A percentile compares a stretch with the other conserved stretches of the same genome.
These are phyloP conservation scores for Plasmodium gaboni DNA, from an alignment of 169 alveolate species.

Conservation along the genomic window DNA sequence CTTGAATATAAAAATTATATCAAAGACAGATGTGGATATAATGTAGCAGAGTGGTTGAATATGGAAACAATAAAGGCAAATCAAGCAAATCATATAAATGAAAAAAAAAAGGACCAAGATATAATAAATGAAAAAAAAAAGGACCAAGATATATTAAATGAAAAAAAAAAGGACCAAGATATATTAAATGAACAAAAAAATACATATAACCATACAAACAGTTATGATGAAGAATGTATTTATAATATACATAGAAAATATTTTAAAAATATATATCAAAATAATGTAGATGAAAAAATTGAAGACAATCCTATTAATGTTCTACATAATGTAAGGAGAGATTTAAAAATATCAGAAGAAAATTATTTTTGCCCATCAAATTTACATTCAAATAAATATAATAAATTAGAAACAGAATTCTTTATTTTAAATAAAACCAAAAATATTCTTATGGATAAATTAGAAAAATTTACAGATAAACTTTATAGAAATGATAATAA, in stretches of 20 bases:
- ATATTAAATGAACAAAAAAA: too few relatives aligned
- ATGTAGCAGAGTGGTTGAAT: constrained; percentile 36
- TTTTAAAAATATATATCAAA: too few relatives aligned
- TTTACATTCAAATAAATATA: constrained; percentile 13
- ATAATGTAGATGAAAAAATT: too few relatives aligned
- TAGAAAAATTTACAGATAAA: constrained; percentile 30
- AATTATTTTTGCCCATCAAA: constrained; percentile 3
- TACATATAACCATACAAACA: too few relatives aligned
- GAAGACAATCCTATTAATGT: neutral
- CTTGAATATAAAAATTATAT: constrained; percentile 51
- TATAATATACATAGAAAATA: neutral
- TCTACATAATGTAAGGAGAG: neutral
- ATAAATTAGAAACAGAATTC: constrained; percentile 30
- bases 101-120: neutral
- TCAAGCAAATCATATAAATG: too few relatives aligned
- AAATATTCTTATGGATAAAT: constrained; percentile 19
- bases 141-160: neutral
- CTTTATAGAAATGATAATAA: constrained; percentile 6
- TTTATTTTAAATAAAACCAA: constrained; percentile 38
- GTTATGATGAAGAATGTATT: neutral
- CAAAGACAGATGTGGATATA: constrained; percentile 70
- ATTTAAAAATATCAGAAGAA: constrained; percentile 13
- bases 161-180: too few relatives aligned
- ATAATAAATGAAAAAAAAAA: neutral
- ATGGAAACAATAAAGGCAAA: neutral